A percentile compares a stretch with the other conserved stretches of the same genome.
Evolutionary conservation across 768 basidiomycete genomes (phyloP).

Genomic region (Cystobasidium tubakii): DNA sequence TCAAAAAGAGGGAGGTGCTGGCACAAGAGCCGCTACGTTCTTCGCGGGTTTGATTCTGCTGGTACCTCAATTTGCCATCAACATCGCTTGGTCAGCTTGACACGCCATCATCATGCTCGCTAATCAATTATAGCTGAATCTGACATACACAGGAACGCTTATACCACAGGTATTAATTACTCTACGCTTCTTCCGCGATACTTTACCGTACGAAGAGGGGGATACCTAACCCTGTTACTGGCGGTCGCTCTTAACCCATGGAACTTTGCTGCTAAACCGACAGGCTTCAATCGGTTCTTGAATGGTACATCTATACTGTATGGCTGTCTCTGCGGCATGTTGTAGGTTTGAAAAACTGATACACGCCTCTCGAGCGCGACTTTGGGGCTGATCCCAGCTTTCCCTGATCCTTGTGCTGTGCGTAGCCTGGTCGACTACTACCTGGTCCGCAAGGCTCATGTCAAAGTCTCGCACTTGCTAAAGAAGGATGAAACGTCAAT

Average conservation of each 20-base stretch:
- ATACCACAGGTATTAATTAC: background rate
- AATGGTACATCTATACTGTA: background rate
- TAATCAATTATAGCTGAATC: too few species aligned
- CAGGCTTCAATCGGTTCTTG: constrained; percentile 11
- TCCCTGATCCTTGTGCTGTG: background rate
- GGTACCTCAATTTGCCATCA: constrained; percentile 42
- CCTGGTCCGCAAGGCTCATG: background rate
- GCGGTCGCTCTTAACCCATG: constrained; percentile 23
- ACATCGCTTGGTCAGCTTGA: constrained; percentile 10
- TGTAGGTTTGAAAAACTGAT: too few species aligned
- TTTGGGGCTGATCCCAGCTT: too few species aligned
- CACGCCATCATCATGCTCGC: too few species aligned
- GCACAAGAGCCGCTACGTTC: constrained; percentile 47
- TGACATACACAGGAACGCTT: constrained; percentile 46
- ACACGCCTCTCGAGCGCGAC: too few species aligned
- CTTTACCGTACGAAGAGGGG: constrained; percentile 14
- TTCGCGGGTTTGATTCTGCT: constrained; percentile 47
- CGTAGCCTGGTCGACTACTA: constrained; percentile 2
- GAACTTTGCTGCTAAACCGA: background rate
- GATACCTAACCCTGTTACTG: background rate
- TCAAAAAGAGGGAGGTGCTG: constrained; percentile 42
- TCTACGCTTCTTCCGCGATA: background rate
- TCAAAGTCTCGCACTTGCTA: background rate
- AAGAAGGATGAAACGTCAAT: background rate
- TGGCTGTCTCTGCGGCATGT: background rate